A percentile compares a stretch with the other conserved stretches of the same genome.
phyloP scores from a whole-genome alignment of 2,329 filamentous ascomycete species.

The Hymenoscyphus salicellus region DNA sequence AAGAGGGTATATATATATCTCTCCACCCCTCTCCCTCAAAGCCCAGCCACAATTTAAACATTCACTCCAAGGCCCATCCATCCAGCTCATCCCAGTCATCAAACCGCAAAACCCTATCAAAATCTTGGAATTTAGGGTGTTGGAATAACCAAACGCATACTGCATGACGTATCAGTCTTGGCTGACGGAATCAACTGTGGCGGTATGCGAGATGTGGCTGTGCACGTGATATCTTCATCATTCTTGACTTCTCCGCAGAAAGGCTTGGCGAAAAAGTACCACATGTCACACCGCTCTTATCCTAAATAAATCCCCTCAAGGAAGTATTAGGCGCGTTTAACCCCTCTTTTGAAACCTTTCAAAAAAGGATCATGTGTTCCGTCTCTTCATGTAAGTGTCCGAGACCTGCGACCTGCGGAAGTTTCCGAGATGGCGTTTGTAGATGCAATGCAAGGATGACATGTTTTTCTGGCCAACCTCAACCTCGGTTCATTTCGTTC shows the following conservation, averaged over 20 bases:
- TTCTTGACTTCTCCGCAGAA: background rate
- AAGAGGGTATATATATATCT: background rate
- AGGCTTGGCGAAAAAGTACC: background rate
- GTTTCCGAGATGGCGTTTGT: background rate
- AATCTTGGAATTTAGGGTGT: background rate
- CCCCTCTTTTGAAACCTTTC: background rate
- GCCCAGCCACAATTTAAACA: background rate
- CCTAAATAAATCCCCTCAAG: background rate
- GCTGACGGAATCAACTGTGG: background rate
- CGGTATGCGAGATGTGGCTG: background rate
- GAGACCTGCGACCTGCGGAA: constrained; percentile 2
- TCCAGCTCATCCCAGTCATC: too few species aligned
- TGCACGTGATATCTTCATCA: background rate
- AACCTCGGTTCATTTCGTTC: constrained; percentile 6
- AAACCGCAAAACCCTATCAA: background rate
- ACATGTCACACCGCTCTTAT: constrained; percentile 3
- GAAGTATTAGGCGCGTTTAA: background rate
- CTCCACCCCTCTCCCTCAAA: background rate
- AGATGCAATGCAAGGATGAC: constrained; percentile 6
- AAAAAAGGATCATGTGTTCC: constrained; percentile 1
- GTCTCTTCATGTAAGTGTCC: constrained; percentile 8
- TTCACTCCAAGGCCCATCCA: background rate
- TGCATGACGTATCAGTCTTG: background rate
- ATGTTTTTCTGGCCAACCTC: background rate
- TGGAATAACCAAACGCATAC: background rate